Conservation (phyloP, 345 rosid genomes). For the Acer saccharum region DNA sequence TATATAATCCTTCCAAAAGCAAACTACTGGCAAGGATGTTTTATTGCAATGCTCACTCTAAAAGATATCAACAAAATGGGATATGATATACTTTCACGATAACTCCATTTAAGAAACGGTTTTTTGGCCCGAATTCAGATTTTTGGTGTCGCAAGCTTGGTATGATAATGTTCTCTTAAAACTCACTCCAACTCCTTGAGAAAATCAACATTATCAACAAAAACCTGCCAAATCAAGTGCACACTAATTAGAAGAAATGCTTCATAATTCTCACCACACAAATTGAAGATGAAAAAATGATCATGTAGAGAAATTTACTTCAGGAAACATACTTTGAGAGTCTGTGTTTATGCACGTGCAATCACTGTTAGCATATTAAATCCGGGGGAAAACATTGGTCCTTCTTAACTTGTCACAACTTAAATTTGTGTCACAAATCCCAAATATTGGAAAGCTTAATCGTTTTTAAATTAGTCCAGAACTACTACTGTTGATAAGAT, state of each 20-base stretch:
- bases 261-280: not conserved
- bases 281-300: not conserved
- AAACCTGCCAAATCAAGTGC: conserved; percentile 51
- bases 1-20: conserved; percentile 23
- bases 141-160: conserved; percentile 8
- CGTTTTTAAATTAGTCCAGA: not conserved
- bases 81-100: not conserved
- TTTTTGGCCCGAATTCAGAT: conserved; percentile 13
- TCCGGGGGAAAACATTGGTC: not conserved
- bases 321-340: not conserved
- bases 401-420: not conserved
- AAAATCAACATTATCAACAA: conserved; percentile 90
- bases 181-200: conserved; percentile 87
- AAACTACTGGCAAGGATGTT: conserved; percentile 21
- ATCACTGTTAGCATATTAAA: not conserved
- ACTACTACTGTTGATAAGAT: not conserved
- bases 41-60: conserved; percentile 12
- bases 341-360: not conserved
- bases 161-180: conserved; percentile 20
- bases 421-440: not conserved
- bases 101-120: conserved; percentile 9
- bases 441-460: not conserved
- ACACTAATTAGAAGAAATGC: not conserved
- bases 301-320: not conserved
- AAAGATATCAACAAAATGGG: conserved; percentile 41